Conservation (phyloP, 257 asterid species). For the Thymus mandschuricus region DNA sequence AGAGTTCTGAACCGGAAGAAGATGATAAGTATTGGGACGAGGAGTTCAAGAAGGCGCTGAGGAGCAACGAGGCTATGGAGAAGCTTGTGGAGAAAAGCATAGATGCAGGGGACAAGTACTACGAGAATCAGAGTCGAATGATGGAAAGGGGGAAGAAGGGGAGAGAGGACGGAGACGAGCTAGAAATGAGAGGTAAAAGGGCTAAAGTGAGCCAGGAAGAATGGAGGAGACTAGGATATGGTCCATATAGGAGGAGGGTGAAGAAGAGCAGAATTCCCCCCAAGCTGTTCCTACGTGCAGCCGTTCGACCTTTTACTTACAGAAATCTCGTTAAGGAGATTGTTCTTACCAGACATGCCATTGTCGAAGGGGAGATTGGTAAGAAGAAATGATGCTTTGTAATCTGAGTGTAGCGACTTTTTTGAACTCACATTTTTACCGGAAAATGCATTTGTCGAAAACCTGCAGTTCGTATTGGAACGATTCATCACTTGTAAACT, state of each 20-base stretch:
- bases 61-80: slow-evolving; percentile 82
- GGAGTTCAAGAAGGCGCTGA: slow-evolving; percentile 80
- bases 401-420: neutral
- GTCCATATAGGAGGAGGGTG: slow-evolving; percentile 70
- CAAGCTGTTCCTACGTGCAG: slow-evolving; percentile 71
- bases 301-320: slow-evolving; percentile 88
- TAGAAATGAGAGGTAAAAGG: slow-evolving; percentile 65
- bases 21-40: slow-evolving; percentile 73
- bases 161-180: slow-evolving; percentile 60
- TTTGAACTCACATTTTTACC: too few species aligned
- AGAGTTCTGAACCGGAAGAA: slow-evolving; percentile 54
- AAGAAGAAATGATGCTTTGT: slow-evolving; percentile 39
- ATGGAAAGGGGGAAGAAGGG: slow-evolving; percentile 24
- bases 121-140: slow-evolving; percentile 42
- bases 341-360: slow-evolving; percentile 73
- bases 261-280: slow-evolving; percentile 79
- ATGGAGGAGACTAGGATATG: slow-evolving; percentile 73
- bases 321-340: slow-evolving; percentile 91
- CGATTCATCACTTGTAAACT: too few species aligned
- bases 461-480: too few species aligned
- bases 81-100: slow-evolving; percentile 63
- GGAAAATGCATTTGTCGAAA: too few species aligned
- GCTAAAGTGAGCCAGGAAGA: slow-evolving; percentile 70
- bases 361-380: slow-evolving; percentile 82
- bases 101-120: slow-evolving; percentile 44